Evolutionary conservation across 2,329 filamentous ascomycete genomes (phyloP), one percentile per base, ranked within the genome.

Genomic region (Cytospora schulzeri): DNA sequence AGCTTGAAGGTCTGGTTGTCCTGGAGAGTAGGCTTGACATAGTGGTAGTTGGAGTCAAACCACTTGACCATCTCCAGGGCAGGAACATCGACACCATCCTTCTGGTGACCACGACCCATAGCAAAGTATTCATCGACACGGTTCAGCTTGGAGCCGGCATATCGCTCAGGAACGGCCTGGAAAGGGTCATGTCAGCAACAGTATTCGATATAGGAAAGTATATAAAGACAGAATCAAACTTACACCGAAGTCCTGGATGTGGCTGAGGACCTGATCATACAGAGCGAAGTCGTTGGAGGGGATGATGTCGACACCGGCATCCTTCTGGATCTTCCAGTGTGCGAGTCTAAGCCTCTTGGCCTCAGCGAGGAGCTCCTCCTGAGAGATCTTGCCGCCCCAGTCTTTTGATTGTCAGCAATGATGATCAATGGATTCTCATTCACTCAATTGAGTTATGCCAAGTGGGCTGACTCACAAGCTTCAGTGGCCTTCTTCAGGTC

Each of bases 1-100:
- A 99, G 92, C 82, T 90, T 93, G 89, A 99, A 99, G 76, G 86
- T 89, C 88, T 99, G 95, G 86, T 91, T 91, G 83, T 97, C 90
- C 83, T 97, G 93, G 71, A 99, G 88, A 69, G 95, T 97, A 70
- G 95, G 95, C 89, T 98, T 98, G 83, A 98, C 95, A 81, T 99
- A 99, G 88, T 98, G 95, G 90, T 99, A 99, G 91, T 99, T 99
- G 71, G 93, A 97, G 87, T 99, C 95, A 78, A 99, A 99, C 95
- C 95, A 99, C 87, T 99, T 99, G 75, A 99, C 95, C 95, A 99
- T 99, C 87, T 99, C 95, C 81, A 97, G 84, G 76, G 86, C 87
- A 73, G 94, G 92, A 71, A 98, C 95, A 80, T 99, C 95, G 73
- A 98, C 86, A 79, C 91, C 88, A 76, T 89, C 88, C 88, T 92